phyloP scores from a whole-genome alignment of 2,329 filamentous ascomycete species.

The Sarocladium kiliense region DNA sequence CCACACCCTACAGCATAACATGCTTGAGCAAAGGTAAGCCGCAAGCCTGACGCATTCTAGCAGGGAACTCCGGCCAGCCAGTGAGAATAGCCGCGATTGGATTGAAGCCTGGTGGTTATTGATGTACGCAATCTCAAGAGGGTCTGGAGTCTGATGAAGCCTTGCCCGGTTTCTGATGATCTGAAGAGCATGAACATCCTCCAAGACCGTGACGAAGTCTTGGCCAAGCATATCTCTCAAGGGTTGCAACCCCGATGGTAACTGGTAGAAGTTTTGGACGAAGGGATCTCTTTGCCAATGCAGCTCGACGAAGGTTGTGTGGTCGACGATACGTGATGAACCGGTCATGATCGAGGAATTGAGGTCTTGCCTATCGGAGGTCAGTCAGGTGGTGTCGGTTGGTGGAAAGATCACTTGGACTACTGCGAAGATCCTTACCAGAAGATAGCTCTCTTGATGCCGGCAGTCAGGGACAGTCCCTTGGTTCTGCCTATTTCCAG shows the following conservation, averaged over 20 bases:
- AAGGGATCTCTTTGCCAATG: constrained; percentile 31
- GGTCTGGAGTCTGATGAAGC: constrained; percentile 13
- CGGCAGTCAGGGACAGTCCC: constrained; percentile 25
- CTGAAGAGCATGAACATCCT: constrained; percentile 33
- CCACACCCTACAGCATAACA: constrained; percentile 36
- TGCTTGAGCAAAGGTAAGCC: constrained; percentile 34
- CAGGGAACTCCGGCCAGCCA: constrained; percentile 18
- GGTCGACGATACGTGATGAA: constrained; percentile 31
- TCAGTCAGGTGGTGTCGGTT: too few species aligned
- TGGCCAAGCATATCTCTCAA: constrained; percentile 18
- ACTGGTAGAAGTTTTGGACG: constrained; percentile 18
- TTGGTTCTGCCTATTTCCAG: constrained; percentile 25
- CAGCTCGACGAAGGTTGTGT: constrained; percentile 36
- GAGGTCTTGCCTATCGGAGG: constrained; percentile 33
- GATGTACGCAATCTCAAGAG: constrained; percentile 24
- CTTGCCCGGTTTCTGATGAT: constrained; percentile 26
- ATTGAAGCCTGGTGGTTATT: constrained; percentile 37
- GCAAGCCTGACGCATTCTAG: constrained; percentile 31
- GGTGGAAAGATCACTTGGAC: too few species aligned
- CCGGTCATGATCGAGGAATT: constrained; percentile 34
- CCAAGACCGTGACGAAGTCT: constrained; percentile 29
- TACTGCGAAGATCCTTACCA: too few species aligned
- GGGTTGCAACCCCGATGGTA: constrained; percentile 12
- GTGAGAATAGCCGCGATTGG: constrained; percentile 29
- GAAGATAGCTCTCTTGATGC: constrained; percentile 40